Conservation (phyloP, 192 early-diverging fungal genomes). For the Coemansia sp. region DNA sequence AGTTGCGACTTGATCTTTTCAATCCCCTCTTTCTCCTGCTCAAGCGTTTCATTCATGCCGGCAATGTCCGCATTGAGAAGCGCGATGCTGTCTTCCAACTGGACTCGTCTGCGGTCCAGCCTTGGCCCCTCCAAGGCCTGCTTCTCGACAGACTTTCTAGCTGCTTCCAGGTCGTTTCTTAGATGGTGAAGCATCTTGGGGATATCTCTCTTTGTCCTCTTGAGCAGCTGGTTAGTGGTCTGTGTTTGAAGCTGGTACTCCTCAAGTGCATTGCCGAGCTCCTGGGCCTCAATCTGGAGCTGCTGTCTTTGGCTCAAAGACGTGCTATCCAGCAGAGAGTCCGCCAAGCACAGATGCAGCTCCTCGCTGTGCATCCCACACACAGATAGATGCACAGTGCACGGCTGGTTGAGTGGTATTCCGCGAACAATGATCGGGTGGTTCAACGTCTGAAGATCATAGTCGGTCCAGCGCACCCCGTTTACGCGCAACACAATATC, state of each 20-base stretch:
- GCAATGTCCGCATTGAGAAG: background rate
- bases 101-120: background rate
- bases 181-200: slow-evolving; percentile 7
- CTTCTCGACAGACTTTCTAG: background rate
- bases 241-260: too few species aligned
- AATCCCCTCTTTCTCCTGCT: too few species aligned
- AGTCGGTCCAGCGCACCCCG: slow-evolving; percentile 29
- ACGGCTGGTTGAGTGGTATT: slow-evolving; percentile 3
- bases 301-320: too few species aligned
- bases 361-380: slow-evolving; percentile 45
- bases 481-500: slow-evolving; percentile 43
- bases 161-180: background rate
- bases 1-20: too few species aligned
- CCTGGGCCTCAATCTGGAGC: background rate
- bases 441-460: slow-evolving; percentile 10
- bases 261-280: too few species aligned
- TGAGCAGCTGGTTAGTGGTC: too few species aligned
- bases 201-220: slow-evolving; percentile 14
- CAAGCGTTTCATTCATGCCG: background rate
- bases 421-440: slow-evolving; percentile 20
- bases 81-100: background rate
- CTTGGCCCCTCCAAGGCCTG: background rate
- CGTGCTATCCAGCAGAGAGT: background rate
- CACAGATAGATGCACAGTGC: slow-evolving; percentile 17
- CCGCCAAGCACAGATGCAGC: slow-evolving; percentile 7